Evolutionary conservation across 1,284 basidiomycete genomes (phyloP), one percentile per base, ranked within the genome.

Genomic region (Bjerkandera adusta): DNA sequence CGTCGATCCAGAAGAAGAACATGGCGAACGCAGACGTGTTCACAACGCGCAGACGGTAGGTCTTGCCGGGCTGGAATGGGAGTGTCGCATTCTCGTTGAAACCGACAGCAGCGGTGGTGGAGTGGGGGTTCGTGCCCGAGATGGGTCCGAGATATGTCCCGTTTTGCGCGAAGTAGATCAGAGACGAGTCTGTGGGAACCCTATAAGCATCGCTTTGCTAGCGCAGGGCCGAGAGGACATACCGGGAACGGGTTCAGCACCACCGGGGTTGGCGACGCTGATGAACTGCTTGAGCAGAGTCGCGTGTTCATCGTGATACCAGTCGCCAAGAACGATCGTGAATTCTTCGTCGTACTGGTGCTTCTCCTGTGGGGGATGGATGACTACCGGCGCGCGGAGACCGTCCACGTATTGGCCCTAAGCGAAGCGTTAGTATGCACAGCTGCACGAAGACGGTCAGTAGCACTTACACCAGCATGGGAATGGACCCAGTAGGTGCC

Each of bases 401-500:
- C 92, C 92, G 56, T 95, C 91, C 37, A 89, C 83, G 56, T 95
- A 95, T 75, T 93, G 89, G 20, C 92, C 91, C 73, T 83, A 49
- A 36, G n/a, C n/a, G 11, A 10, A 8, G 10, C 16, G 18, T 24
- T 11, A 16, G 13, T 29, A 8, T 5, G 15, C 13, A 6, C n/a
- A n/a, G n/a, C n/a, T n/a, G n/a, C n/a, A 29, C 32, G 12, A 26
- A 35, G 20, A 42, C 1, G 6, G 15, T 32, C 7, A 20, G n/a
- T n/a, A n/a, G 18, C 1, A 53, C 73, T 43, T 55, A 84, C 83
- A n/a, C 59, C 64, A 34, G 76, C 63, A 60, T 89, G 86, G 0
- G 81, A 81, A 58, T 96, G 92, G 11, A 86, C 81, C 93, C 93
- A 97, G 67, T 88, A 97, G 2, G 92, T 91, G 4, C 93, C 93